Percentiles rank a stretch among this genome's conserved stretches.
phyloP scores from a whole-genome alignment of 176 grass and related monocot species.

The Hyparrhenia diplandra region DNA sequence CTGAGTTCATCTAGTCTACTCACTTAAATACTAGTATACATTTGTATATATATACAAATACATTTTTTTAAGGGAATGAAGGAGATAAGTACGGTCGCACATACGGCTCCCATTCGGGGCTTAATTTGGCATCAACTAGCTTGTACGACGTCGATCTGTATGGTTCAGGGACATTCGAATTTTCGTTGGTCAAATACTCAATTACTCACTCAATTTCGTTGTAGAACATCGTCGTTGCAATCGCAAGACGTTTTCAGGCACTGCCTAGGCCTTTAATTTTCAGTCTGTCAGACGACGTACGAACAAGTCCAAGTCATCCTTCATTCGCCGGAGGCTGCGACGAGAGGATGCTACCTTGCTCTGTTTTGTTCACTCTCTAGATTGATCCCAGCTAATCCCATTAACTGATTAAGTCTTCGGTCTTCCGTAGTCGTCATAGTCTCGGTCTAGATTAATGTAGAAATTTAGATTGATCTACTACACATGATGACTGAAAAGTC shows the following conservation, averaged over 20 bases:
- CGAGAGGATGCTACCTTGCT: background rate
- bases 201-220: background rate
- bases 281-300: background rate
- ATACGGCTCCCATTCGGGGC: too few species aligned
- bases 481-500: background rate
- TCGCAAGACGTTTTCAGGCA: background rate
- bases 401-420: background rate
- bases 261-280: background rate
- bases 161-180: background rate
- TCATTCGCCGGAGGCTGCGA: background rate
- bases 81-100: too few species aligned
- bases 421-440: background rate
- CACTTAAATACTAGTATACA: background rate
- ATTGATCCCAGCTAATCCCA: background rate
- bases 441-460: too few species aligned
- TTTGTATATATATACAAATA: too few species aligned
- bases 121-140: too few species aligned
- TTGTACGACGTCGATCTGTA: too few species aligned
- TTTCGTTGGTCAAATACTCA: background rate
- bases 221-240: background rate
- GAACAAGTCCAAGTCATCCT: background rate
- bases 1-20: background rate
- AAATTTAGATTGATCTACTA: too few species aligned
- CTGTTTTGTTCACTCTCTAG: background rate
- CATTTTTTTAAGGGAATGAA: too few species aligned